Evolutionary conservation across 495 filamentous ascomycete genomes (phyloP).

Genomic region (Peziza echinospora): DNA sequence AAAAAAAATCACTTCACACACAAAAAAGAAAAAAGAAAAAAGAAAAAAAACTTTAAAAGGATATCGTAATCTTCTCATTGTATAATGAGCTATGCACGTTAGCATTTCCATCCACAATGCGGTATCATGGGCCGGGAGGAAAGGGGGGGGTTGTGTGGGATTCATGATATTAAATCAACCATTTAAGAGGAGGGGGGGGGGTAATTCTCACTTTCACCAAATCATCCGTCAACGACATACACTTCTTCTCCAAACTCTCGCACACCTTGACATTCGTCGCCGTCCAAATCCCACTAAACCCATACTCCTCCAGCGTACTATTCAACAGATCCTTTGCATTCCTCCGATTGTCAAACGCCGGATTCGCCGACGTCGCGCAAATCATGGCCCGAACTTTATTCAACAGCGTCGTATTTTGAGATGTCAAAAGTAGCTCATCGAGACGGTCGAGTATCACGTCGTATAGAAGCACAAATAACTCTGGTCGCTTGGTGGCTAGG

Average conservation of each 20-base stretch:
- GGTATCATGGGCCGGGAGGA: too few relatives aligned
- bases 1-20: not conserved
- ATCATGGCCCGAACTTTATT: constrained; percentile 16
- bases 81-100: too few relatives aligned
- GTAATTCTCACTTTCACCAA: constrained; percentile 14
- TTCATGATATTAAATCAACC: too few relatives aligned
- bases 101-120: too few relatives aligned
- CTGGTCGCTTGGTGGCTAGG: constrained; percentile 12
- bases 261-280: constrained; percentile 3
- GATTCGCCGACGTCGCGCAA: constrained; percentile 13
- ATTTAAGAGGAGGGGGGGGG: too few relatives aligned
- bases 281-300: constrained; percentile 17
- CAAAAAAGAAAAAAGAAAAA: too few relatives aligned
- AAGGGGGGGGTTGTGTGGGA: too few relatives aligned
- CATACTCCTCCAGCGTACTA: constrained; percentile 8
- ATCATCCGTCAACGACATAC: constrained; percentile 9
- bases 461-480: constrained; percentile 14
- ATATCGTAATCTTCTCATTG: too few relatives aligned
- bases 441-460: constrained; percentile 17
- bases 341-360: constrained; percentile 14
- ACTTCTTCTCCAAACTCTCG: not conserved
- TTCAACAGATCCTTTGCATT: constrained; percentile 13
- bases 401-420: constrained; percentile 15
- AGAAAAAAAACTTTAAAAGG: too few relatives aligned
- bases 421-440: constrained; percentile 11